Percentiles rank a stretch among this genome's conserved stretches.
phyloP scores from a whole-genome alignment of 2,329 filamentous ascomycete genomes.

The Phaeoacremonium minimum region DNA sequence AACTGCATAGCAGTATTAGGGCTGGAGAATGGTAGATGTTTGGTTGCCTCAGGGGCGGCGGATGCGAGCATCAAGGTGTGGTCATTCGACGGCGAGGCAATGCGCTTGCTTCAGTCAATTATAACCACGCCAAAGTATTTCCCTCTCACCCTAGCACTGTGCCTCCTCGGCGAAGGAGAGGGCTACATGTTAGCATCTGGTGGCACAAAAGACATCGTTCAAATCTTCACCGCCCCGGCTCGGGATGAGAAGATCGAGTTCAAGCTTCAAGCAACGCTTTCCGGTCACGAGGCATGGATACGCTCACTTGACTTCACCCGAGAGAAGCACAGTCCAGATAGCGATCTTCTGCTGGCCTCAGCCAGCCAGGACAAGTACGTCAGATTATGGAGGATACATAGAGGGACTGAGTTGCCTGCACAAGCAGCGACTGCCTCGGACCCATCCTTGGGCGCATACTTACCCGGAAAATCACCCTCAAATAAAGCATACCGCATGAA shows the following conservation, averaged over 20 bases:
- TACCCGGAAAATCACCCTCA: conserved; percentile 68
- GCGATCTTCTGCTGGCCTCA: conserved; percentile 80
- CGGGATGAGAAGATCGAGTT: conserved; percentile 47
- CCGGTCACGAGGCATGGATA: conserved; percentile 94
- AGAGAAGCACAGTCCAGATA: conserved; percentile 47
- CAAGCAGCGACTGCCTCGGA: conserved; percentile 51
- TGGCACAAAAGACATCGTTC: conserved; percentile 78
- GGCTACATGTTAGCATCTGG: conserved; percentile 73
- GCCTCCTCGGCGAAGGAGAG: conserved; percentile 48
- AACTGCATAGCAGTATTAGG: conserved; percentile 58
- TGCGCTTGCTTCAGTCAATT: conserved; percentile 65
- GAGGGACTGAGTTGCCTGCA: conserved; percentile 60
- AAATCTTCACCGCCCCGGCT: conserved; percentile 61
- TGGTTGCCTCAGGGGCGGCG: conserved; percentile 75
- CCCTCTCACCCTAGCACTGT: conserved; percentile 71
- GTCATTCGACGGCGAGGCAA: conserved; percentile 50
- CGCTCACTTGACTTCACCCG: conserved; percentile 74
- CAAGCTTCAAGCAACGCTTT: conserved; percentile 68
- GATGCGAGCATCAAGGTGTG: conserved; percentile 73
- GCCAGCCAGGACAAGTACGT: conserved; percentile 98
- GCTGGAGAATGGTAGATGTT: conserved; percentile 13
- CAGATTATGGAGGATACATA: conserved; percentile 82
- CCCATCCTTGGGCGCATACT: conserved; percentile 50
- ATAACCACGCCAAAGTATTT: conserved; percentile 74
- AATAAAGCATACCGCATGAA: conserved; percentile 85